Evolutionary conservation across 192 early-diverging fungal genomes (phyloP).

Genomic region (Paraglomus brasilianum): DNA sequence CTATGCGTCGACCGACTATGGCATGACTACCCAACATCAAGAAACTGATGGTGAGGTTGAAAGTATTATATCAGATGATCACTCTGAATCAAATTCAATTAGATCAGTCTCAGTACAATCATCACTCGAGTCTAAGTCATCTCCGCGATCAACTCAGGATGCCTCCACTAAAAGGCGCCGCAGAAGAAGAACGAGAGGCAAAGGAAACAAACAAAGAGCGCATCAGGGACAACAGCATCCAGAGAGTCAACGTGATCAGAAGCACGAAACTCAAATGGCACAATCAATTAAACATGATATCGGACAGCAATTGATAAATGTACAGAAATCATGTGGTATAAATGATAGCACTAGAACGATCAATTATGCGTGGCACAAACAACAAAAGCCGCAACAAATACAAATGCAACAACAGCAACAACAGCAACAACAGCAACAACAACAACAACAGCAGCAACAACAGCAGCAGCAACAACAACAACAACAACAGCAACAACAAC

Average conservation of each 20-base stretch:
- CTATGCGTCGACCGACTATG: too few relatives aligned
- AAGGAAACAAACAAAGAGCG: slow-evolving; percentile 10
- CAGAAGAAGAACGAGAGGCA: slow-evolving; percentile 15
- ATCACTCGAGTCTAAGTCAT: background rate
- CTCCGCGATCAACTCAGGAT: slow-evolving; percentile 1
- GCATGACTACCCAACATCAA: background rate
- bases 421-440: too few relatives aligned
- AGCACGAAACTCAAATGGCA: too few relatives aligned
- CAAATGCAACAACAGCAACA: too few relatives aligned
- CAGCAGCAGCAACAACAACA: too few relatives aligned
- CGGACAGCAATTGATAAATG: background rate
- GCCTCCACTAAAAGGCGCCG: slow-evolving; percentile 7
- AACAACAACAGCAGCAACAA: too few relatives aligned
- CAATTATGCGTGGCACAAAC: too few relatives aligned
- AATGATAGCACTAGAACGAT: too few relatives aligned
- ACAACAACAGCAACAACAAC: too few relatives aligned
- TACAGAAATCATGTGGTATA: too few relatives aligned
- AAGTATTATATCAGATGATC: slow-evolving; percentile 17
- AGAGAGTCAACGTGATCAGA: background rate
- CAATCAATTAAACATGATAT: background rate
- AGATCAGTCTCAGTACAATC: background rate
- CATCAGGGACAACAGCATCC: background rate
- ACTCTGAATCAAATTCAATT: background rate
- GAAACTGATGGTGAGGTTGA: slow-evolving; percentile 20
- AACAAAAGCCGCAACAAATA: too few relatives aligned